phyloP scores from a whole-genome alignment of 805 yeast species.

The Suhomyces sp. region DNA sequence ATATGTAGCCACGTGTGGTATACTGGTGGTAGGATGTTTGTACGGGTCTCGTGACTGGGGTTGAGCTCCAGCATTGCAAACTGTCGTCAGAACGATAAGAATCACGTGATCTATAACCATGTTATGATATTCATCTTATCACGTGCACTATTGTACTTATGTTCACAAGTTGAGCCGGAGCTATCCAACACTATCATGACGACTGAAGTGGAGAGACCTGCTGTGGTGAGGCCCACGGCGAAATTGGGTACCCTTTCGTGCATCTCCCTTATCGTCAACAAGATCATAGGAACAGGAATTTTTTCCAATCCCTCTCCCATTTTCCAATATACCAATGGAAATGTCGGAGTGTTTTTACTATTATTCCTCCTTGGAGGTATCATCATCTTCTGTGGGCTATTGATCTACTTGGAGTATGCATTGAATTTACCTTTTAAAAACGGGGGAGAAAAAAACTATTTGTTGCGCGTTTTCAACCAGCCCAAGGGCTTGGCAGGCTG shows the following conservation, averaged over 20 bases:
- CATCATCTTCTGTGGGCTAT: constrained; percentile 36
- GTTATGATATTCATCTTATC: too few species aligned
- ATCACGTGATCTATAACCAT: too few species aligned
- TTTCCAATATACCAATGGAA: constrained; percentile 37
- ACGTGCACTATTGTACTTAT: not conserved
- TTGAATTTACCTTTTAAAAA: constrained; percentile 39
- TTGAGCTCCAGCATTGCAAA: too few species aligned
- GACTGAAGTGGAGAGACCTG: not conserved
- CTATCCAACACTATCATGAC: not conserved
- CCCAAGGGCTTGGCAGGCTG: constrained; percentile 38
- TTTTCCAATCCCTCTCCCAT: constrained; percentile 42
- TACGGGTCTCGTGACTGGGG: too few species aligned
- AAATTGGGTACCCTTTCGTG: constrained; percentile 30
- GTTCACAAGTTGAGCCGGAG: not conserved
- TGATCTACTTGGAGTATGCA: constrained; percentile 41
- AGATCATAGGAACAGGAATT: constrained; percentile 45
- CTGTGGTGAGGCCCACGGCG: not conserved
- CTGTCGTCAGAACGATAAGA: too few species aligned
- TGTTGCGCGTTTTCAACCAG: constrained; percentile 30
- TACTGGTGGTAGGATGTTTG: too few species aligned
- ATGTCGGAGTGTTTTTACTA: constrained; percentile 31
- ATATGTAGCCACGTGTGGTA: too few species aligned
- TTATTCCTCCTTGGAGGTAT: constrained; percentile 38
- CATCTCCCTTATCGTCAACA: constrained; percentile 40
- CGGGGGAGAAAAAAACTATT: constrained; percentile 43